Evolutionary conservation across 768 basidiomycete species (phyloP).

Genomic region (Ephemerocybe angulata): DNA sequence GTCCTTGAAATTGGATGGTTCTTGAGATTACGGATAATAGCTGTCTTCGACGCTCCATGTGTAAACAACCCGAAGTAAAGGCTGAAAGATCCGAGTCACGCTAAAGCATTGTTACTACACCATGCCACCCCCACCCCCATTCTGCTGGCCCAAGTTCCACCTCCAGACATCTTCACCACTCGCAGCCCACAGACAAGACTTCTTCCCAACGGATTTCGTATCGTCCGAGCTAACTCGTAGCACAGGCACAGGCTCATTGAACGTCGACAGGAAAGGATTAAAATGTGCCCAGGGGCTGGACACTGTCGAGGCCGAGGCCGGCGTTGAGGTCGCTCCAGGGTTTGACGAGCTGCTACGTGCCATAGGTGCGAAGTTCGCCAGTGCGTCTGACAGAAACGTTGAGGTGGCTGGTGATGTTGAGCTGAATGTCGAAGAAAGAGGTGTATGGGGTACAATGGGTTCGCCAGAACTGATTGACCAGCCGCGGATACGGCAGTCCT

Average conservation of each 20-base stretch:
- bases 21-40: too few relatives aligned
- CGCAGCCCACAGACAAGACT: slow-evolving; percentile 49
- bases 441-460: slow-evolving; percentile 26
- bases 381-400: not conserved
- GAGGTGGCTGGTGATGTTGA: not conserved
- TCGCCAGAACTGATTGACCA: slow-evolving; percentile 66
- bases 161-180: slow-evolving; percentile 42
- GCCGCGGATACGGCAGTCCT: slow-evolving; percentile 58
- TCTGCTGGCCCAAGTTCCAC: slow-evolving; percentile 45
- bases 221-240: slow-evolving; percentile 44
- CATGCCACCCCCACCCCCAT: not conserved
- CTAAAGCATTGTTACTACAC: too few relatives aligned
- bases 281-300: not conserved
- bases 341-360: too few relatives aligned
- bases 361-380: not conserved
- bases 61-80: too few relatives aligned
- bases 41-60: too few relatives aligned
- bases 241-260: slow-evolving; percentile 37
- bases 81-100: too few relatives aligned
- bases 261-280: slow-evolving; percentile 33
- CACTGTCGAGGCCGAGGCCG: not conserved
- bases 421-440: not conserved
- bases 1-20: too few relatives aligned
- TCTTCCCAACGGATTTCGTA: not conserved
- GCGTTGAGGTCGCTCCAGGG: not conserved